These are phyloP conservation scores for Myrica gale DNA, from an alignment of 306 rosid genomes.

Conservation along the genomic window DNA sequence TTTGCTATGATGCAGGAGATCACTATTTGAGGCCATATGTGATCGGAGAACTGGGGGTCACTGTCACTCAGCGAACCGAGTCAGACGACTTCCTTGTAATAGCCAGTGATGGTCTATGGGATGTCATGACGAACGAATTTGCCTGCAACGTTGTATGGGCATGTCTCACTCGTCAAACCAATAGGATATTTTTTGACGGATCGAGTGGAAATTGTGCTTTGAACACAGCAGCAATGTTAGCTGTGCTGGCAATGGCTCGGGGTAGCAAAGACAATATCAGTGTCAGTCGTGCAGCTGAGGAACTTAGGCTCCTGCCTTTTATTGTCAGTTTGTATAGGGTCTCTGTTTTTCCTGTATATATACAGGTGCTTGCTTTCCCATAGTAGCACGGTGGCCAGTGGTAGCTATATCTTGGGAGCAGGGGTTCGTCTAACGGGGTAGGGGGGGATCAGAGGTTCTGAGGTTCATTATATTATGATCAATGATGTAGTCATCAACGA, in stretches of 20 bases:
- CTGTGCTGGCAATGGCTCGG: conserved; percentile 62
- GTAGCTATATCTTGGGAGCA: too few relatives aligned
- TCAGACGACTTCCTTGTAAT: conserved; percentile 50
- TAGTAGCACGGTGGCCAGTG: too few relatives aligned
- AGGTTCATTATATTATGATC: too few relatives aligned
- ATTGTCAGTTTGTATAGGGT: background rate
- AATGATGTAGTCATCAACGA: too few relatives aligned
- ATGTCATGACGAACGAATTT: conserved; percentile 47
- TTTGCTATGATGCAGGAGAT: conserved; percentile 43
- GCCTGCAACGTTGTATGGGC: conserved; percentile 50
- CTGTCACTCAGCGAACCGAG: conserved; percentile 34
- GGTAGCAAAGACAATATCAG: conserved; percentile 69
- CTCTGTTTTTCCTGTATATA: too few relatives aligned
- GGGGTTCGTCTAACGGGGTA: too few relatives aligned
- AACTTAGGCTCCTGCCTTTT: background rate
- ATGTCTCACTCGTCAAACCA: conserved; percentile 31
- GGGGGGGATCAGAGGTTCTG: too few relatives aligned
- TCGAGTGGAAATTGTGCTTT: background rate
- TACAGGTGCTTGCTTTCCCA: too few relatives aligned
- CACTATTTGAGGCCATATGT: conserved; percentile 61
- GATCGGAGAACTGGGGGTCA: conserved; percentile 54
- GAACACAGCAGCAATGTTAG: conserved; percentile 34
- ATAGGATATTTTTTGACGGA: conserved; percentile 23
- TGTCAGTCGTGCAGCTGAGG: conserved; percentile 33
- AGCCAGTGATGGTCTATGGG: conserved; percentile 76